Evolutionary conservation across 106 monocot species (phyloP), one percentile per base, ranked within the genome.

Genomic region (Posidonia australis): DNA sequence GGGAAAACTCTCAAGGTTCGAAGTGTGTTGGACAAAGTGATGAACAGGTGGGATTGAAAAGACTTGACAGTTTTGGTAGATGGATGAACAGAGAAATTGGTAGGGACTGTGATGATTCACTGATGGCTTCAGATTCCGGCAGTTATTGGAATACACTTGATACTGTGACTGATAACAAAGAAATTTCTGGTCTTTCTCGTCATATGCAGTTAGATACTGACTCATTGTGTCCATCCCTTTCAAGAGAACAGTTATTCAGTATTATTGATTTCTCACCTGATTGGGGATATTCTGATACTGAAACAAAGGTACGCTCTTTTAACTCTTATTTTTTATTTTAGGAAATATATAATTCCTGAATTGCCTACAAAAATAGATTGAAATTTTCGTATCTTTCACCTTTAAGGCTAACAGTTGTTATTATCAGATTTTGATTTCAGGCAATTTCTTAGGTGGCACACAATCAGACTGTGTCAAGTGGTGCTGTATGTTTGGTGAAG

Each of bases 211-310:
- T 84, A 59, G 77, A 89, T 79, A 65, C 62, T 42, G 76, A 70
- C 53, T 65, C 67, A 59, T 13, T 80, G 46, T 54, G 75, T 28
- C 85, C 89, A 44, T 84, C 63, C 9, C 60, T 85, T 52, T 83
- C 83, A 16, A 76, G 80, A 20, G 80, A 80, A 20, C 85, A 89
- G 44, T 72, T 82, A 22, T 84, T 84, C 60, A 79, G 71, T 51
- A 82, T 89, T 66, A 36, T 68, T 44, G 88, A 89, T 62, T 84
- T 79, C 67, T 82, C 84, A n/a, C 88, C 88, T 18, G 79, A 77
- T 61, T 84, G 88, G 88, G 79, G 77, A 72, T 89, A 66, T 49
- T 70, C 72, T 46, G 72, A 46, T 18, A n/a, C 46, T 51, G 88
- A 77, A 72, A 77, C 81, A 45, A 84, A 84, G 81, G 86, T 80